Conservation (phyloP, 2,329 filamentous ascomycete species). For the Fusarium sp. region DNA sequence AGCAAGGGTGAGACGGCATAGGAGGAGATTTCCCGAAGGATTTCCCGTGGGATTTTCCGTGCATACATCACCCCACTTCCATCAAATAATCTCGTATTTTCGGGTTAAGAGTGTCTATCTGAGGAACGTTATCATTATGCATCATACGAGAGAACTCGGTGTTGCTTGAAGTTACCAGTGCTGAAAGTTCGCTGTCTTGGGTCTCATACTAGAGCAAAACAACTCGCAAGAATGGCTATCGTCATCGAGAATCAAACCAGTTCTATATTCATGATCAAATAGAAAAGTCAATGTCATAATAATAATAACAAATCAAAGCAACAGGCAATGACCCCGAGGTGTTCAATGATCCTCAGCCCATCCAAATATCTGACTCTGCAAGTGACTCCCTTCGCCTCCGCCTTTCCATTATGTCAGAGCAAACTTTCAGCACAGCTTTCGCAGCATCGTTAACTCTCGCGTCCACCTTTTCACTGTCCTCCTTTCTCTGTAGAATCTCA, state of each 20-base stretch:
- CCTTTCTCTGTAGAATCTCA: not conserved
- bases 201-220: not conserved
- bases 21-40: not conserved
- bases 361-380: not conserved
- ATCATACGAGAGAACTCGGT: no score
- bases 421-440: not conserved
- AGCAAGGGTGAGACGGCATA: not conserved
- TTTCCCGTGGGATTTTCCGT: not conserved
- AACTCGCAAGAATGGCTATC: not conserved
- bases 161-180: fast-evolving
- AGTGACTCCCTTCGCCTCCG: not conserved
- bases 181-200: no score
- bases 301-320: fast-evolving
- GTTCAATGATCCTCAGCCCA: not conserved
- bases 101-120: not conserved
- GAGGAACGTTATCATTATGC: not conserved
- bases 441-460: not conserved
- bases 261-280: not conserved
- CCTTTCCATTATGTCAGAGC: not conserved
- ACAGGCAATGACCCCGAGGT: fast-evolving
- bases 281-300: fast-evolving
- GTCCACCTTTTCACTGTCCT: fast-evolving
- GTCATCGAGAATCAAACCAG: not conserved
- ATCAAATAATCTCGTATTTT: not conserved
- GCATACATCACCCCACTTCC: not conserved